These are phyloP conservation scores for Stevia rebaudiana DNA, from an alignment of 140 eudicot genomes.

Conservation along the genomic window DNA sequence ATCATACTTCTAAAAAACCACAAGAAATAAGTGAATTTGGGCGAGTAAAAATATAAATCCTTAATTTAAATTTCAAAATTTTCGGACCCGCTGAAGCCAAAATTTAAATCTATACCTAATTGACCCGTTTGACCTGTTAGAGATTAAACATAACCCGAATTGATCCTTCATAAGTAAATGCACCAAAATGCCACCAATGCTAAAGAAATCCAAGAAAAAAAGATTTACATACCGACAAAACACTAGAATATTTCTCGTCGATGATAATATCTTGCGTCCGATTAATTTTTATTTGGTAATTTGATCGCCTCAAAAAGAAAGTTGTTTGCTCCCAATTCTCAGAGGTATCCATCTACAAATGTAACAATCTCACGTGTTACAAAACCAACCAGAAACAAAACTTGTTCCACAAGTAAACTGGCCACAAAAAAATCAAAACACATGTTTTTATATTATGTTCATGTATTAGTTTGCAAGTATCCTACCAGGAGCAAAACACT, in stretches of 20 bases:
- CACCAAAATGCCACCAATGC: background rate
- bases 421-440: background rate
- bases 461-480: background rate
- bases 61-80: no score
- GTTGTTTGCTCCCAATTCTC: conserved; percentile 87
- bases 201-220: conserved; percentile 2
- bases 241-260: conserved; percentile 62
- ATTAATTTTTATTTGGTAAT: conserved; percentile 62
- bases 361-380: background rate
- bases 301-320: conserved; percentile 53
- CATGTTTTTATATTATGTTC: background rate
- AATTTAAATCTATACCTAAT: background rate
- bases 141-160: background rate
- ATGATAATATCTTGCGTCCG: conserved; percentile 44
- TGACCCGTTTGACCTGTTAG: conserved; percentile 1
- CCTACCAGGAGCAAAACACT: conserved; percentile 53
- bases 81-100: background rate
- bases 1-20: background rate
- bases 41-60: no score
- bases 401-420: conserved; percentile 8
- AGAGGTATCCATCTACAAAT: conserved; percentile 58
- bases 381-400: background rate
- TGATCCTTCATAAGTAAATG: background rate
- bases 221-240: conserved; percentile 50
- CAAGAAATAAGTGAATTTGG: background rate